These are phyloP conservation scores for Gastrolobium villosum DNA, from an alignment of 306 rosid genomes.

Conservation along the genomic window DNA sequence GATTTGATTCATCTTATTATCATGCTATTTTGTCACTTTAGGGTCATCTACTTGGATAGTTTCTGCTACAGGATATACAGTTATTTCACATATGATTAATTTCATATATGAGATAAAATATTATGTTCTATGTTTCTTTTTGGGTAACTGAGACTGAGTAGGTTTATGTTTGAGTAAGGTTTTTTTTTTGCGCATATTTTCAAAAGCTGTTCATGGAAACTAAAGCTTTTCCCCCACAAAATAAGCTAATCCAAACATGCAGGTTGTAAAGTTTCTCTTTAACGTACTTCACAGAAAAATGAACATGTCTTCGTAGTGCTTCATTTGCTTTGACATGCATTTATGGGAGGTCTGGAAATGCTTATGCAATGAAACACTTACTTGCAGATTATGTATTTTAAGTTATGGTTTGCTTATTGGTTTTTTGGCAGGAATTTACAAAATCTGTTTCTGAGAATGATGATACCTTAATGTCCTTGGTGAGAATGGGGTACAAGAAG, in stretches of 20 bases:
- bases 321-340: conserved; percentile 29
- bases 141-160: conserved; percentile 25
- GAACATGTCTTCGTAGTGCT: conserved; percentile 5
- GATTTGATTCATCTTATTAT: conserved; percentile 28
- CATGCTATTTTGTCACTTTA: conserved; percentile 31
- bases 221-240: no score
- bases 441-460: conserved; percentile 55
- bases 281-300: conserved; percentile 2
- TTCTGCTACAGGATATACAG: conserved; percentile 29
- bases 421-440: conserved; percentile 62
- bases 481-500: conserved; percentile 75
- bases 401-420: conserved; percentile 33
- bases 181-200: no score
- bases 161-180: no score
- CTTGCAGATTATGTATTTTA: conserved; percentile 18
- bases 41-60: conserved; percentile 20
- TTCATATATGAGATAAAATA: conserved; percentile 27
- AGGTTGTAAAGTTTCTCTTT: conserved; percentile 7
- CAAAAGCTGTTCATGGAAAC: no score
- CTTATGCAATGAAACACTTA: conserved; percentile 9
- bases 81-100: conserved; percentile 14
- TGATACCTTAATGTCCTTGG: conserved; percentile 54
- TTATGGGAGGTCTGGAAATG: conserved; percentile 3
- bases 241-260: no score
- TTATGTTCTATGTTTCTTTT: conserved; percentile 27